phyloP scores from a whole-genome alignment of 139 green algal genomes.

The Spirogloea muscicola region DNA sequence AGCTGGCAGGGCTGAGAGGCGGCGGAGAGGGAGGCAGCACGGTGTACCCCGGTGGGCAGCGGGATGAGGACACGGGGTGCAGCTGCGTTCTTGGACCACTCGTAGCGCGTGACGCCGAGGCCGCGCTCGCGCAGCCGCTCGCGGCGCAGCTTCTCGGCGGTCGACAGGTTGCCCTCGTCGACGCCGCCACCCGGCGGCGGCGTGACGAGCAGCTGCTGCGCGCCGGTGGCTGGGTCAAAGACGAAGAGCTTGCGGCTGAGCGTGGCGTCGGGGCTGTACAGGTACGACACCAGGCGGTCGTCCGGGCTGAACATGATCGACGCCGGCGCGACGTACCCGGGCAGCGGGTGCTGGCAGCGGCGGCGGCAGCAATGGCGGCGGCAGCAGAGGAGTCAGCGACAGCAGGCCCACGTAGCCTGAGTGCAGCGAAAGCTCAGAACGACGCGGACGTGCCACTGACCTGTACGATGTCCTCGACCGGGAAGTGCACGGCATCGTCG shows the following conservation, averaged over 20 bases:
- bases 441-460: no score
- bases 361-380: no score
- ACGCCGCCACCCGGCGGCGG: slow-evolving; percentile 34
- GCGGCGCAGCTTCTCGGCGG: slow-evolving; percentile 39
- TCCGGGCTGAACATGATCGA: slow-evolving; percentile 31
- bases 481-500: no score
- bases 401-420: no score
- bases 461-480: no score
- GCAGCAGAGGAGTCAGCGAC: no score
- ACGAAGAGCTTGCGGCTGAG: slow-evolving; percentile 40
- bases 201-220: slow-evolving; percentile 36
- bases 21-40: not conserved
- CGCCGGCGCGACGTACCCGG: slow-evolving; percentile 35
- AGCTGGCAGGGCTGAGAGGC: not conserved
- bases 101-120: slow-evolving; percentile 48
- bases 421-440: no score
- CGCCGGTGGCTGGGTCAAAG: slow-evolving; percentile 25
- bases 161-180: slow-evolving; percentile 42
- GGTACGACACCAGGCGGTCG: slow-evolving; percentile 30
- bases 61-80: slow-evolving; percentile 33
- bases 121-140: slow-evolving; percentile 42
- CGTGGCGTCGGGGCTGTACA: slow-evolving; percentile 32
- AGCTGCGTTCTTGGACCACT: slow-evolving; percentile 41
- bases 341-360: slow-evolving; percentile 38
- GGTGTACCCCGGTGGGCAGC: slow-evolving; percentile 43